Evolutionary conservation across 345 rosid genomes (phyloP), one percentile per base, ranked within the genome.

Genomic region (Firmiana major): DNA sequence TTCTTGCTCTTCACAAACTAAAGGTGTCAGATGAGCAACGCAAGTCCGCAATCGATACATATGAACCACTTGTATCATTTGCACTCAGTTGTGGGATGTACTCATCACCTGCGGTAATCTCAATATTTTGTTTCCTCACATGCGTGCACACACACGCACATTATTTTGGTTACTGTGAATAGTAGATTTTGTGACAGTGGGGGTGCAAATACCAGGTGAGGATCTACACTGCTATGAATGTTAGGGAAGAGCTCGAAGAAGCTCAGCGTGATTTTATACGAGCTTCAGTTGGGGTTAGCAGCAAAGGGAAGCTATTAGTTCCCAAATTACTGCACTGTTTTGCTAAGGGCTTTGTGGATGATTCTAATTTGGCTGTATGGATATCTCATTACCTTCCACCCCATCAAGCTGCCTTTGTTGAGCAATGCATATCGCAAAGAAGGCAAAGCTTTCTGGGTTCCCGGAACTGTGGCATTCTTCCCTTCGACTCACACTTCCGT

Each of bases 81-180:
- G 94, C 98, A 74, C 94, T 93, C 74, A 93, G 95, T 84, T 88
- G 88, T 0, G 97, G 98, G 82, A 91, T 90, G 91, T 88, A 91
- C 87, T 93, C 98, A 40, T 94, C 97, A 9, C 98, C 98, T 22
- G 97, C 90, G 72, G 98, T 94, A 90, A 85, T 36, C 36, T 83
- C 59, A 21, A 54, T 22, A 15, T 9, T 57, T 48, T 31, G 19
- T 46, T 74, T 24, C 48, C 6, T 45, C 40, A 7, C 1, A 16
- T 13, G 1, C 12, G 3, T 45, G 16, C 8, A 13, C 22, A 11
- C 12, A 3, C 21, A 26, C 16, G 7, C 58, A 3, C 1, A 6
- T 7, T 2, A 49, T 51, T n/a, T 42, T 28, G 19, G 69, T 58
- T 74, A 1, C 26, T 74, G 43, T 40, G 53, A 36, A 26, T 73